Evolutionary conservation across 306 rosid genomes (phyloP), one percentile per base, ranked within the genome.

Genomic region (Casuarina equisetifolia): DNA sequence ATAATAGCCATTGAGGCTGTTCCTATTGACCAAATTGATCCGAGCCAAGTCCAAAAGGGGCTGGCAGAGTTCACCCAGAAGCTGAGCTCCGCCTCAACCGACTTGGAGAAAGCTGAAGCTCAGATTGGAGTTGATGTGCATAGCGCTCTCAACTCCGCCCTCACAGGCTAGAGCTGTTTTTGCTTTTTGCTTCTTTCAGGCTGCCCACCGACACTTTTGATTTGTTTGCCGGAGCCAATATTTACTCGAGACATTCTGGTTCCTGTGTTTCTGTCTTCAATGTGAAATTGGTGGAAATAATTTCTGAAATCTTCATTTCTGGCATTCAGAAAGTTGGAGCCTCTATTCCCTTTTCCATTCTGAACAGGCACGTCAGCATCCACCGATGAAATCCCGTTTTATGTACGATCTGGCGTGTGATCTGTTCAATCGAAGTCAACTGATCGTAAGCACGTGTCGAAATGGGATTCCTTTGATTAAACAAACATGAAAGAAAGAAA

Each of bases 21-120:
- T 58, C 97, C 97, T 0, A n/a, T 92, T 5, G 96, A 96, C 55
- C 88, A 15, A 77, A 88, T 96, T 5, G 99, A 96, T 74, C 76
- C 91, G 4, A 72, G 36, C 87, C 85, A 81, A 20, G 99, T 96
- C 76, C 99, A 96, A 79, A 96, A 92, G 85, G 99, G 98, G 74
- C 96, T 96, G 72, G 89, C 93, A 36, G 99, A 96, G 19, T 96
- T 91, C 89, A 92, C 85, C 70, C 99, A 96, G 89, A 92, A 96
- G 91, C 87, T 96, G 75, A 90, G 52, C 91, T 85, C 99, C 0
- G 99, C 99, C 70, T 50, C 97, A 0, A 96, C 97, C 9, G 98
- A 96, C 76, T 82, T 90, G 89, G 99, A 96, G 94, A 96, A 92
- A 82, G 99, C 99, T 7, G 99, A 96, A 81, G 98, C 99, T 76